phyloP scores from a whole-genome alignment of 352 stramenopile genomes.

The Phytopythium vexans region DNA sequence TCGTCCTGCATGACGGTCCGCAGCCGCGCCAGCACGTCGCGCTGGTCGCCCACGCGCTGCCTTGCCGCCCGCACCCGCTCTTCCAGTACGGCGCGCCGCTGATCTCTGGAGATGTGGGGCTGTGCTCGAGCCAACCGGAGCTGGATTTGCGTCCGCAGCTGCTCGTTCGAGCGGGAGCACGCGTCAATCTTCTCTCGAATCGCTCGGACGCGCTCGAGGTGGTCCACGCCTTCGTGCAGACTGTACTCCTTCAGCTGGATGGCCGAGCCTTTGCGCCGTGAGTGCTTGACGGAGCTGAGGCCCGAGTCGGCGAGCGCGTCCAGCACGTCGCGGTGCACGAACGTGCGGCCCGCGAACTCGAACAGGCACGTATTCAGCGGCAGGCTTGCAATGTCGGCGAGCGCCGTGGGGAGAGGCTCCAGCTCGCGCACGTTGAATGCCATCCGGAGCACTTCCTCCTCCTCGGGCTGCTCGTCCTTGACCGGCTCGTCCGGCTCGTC shows the following conservation, averaged over 20 bases:
- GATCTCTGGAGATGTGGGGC: slow-evolving; percentile 38
- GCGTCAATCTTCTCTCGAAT: slow-evolving; percentile 49
- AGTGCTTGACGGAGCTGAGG: slow-evolving; percentile 63
- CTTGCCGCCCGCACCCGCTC: slow-evolving; percentile 46
- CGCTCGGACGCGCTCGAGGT: slow-evolving; percentile 49
- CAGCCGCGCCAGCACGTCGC: slow-evolving; percentile 48
- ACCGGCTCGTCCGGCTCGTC: slow-evolving; percentile 14
- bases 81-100: slow-evolving; percentile 41
- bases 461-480: slow-evolving; percentile 12
- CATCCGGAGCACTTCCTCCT: slow-evolving; percentile 60
- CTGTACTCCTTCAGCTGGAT: slow-evolving; percentile 80
- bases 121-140: slow-evolving; percentile 37
- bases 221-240: slow-evolving; percentile 70
- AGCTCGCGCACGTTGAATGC: slow-evolving; percentile 68
- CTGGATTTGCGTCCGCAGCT: slow-evolving; percentile 52
- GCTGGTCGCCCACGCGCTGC: slow-evolving; percentile 52
- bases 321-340: slow-evolving; percentile 67
- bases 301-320: slow-evolving; percentile 65
- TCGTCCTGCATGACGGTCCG: slow-evolving; percentile 71
- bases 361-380: slow-evolving; percentile 83
- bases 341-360: slow-evolving; percentile 62
- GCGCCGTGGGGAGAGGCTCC: slow-evolving; percentile 52
- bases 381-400: slow-evolving; percentile 64
- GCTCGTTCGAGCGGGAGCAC: slow-evolving; percentile 34
- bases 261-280: slow-evolving; percentile 66